A percentile compares a stretch with the other conserved stretches of the same genome.
Evolutionary conservation across 2,329 filamentous ascomycete species (phyloP).

Genomic region (Neofusicoccum kwambonambiense): DNA sequence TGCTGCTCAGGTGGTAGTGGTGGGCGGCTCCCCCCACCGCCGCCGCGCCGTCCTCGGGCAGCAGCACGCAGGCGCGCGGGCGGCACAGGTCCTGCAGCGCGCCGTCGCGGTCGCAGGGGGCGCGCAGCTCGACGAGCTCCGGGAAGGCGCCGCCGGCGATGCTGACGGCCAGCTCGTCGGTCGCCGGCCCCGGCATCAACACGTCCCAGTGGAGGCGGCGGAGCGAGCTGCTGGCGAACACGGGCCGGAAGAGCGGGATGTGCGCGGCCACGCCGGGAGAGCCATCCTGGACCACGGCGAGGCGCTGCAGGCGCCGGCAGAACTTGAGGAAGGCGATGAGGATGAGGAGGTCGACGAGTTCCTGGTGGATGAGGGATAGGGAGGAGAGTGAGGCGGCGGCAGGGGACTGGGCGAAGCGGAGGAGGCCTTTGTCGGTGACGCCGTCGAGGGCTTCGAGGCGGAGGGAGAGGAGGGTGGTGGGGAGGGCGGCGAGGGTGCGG

Average conservation of each 20-base stretch:
- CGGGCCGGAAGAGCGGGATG: constrained; percentile 45
- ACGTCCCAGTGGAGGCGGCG: constrained; percentile 62
- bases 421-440: constrained; percentile 56
- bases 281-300: constrained; percentile 53
- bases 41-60: neutral
- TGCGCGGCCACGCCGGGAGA: constrained; percentile 47
- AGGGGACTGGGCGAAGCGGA: constrained; percentile 49
- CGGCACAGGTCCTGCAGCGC: constrained; percentile 67
- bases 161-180: constrained; percentile 62
- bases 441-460: constrained; percentile 57
- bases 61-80: constrained; percentile 57
- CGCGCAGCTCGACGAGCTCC: constrained; percentile 56
- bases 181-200: constrained; percentile 54
- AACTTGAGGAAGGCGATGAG: constrained; percentile 53
- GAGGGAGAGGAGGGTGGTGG: constrained; percentile 49
- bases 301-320: constrained; percentile 46
- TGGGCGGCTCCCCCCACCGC: no score
- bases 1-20: no score
- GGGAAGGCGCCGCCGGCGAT: constrained; percentile 65
- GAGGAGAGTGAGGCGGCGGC: constrained; percentile 46
- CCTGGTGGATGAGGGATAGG: constrained; percentile 53
- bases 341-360: constrained; percentile 52
- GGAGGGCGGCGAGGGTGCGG: constrained; percentile 53
- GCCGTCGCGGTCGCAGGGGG: constrained; percentile 69
- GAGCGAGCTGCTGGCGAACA: constrained; percentile 51